Conservation (phyloP, 257 asterid genomes). For the Ilex aquifolium region DNA sequence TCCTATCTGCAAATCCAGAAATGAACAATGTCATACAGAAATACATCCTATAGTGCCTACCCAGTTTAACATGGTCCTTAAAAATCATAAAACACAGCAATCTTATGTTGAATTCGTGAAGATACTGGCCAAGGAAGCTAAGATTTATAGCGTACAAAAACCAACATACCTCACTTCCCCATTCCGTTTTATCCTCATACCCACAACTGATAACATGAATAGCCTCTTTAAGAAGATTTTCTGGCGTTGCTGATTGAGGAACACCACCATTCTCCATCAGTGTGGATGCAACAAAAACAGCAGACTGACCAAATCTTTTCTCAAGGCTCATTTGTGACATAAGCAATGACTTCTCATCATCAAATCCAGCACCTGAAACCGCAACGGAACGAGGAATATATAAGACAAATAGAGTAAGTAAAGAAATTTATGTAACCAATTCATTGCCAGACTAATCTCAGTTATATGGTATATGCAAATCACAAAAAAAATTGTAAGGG, state of each 20-base stretch:
- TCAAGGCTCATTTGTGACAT: constrained; percentile 96
- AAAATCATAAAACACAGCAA: no score
- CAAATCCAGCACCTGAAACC: constrained; percentile 80
- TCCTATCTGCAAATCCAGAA: constrained; percentile 61
- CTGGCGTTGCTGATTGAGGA: constrained; percentile 91
- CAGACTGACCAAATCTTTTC: constrained; percentile 92
- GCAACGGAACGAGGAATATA: no score
- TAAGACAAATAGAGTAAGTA: no score
- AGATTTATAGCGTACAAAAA: not conserved
- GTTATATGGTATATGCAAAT: no score
- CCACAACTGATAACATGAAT: constrained; percentile 99
- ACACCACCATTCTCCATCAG: constrained; percentile 97
- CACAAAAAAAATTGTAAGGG: no score
- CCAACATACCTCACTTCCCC: constrained; percentile 81
- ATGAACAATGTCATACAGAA: not conserved
- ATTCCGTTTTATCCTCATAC: constrained; percentile 87
- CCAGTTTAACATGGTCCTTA: no score
- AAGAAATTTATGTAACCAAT: no score
- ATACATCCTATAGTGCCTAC: no score
- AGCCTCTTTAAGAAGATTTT: constrained; percentile 90
- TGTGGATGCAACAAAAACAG: constrained; percentile 95
- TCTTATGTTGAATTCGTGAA: no score
- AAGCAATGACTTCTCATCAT: constrained; percentile 81
- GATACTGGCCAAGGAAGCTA: not conserved
- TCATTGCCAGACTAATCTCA: no score